These are phyloP conservation scores for Dovyalis caffra DNA, from an alignment of 345 rosid genomes.

Conservation along the genomic window DNA sequence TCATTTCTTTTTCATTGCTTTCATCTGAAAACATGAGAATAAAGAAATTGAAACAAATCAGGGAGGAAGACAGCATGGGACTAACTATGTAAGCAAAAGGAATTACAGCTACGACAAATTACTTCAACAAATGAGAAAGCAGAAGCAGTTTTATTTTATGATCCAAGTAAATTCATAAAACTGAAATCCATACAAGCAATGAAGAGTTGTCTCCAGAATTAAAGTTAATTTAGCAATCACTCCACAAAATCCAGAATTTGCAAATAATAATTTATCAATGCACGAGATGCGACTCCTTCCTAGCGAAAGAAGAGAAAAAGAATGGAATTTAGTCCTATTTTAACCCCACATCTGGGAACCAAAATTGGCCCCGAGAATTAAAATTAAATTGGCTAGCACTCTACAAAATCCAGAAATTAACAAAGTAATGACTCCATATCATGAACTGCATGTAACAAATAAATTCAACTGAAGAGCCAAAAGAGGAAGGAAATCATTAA, in stretches of 20 bases:
- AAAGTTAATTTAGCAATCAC: neutral
- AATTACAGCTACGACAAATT: constrained; percentile 4
- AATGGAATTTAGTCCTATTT: neutral
- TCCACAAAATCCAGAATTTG: neutral
- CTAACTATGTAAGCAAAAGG: neutral
- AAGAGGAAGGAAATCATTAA: neutral
- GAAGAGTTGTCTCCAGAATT: neutral
- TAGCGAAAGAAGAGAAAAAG: neutral
- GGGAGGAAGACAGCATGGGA: neutral
- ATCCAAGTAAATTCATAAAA: neutral
- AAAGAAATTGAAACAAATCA: neutral
- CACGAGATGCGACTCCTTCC: neutral
- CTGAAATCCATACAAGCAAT: neutral
- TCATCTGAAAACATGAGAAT: neutral
- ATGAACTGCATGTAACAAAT: neutral
- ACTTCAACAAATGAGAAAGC: neutral
- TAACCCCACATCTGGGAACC: neutral
- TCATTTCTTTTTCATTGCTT: neutral
- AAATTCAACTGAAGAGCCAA: neutral
- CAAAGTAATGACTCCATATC: neutral
- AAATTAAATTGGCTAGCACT: neutral
- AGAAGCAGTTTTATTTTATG: neutral
- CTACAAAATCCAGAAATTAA: neutral
- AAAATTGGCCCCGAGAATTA: neutral
- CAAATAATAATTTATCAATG: neutral